Evolutionary conservation across 169 alveolate genomes (phyloP).

Genomic region (Plasmodium vinckei): DNA sequence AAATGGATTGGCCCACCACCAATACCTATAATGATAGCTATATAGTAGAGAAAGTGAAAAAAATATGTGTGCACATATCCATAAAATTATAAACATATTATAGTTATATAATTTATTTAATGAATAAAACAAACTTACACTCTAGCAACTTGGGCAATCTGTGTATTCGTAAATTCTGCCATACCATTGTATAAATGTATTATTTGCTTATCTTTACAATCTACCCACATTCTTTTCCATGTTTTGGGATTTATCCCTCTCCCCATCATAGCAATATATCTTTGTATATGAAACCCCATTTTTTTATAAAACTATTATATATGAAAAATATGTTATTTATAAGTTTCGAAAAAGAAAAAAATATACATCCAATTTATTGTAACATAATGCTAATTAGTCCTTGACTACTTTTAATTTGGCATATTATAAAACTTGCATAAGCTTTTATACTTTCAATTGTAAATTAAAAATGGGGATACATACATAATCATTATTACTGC

Average conservation of each 20-base stretch:
- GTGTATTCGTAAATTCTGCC: constrained; percentile 81
- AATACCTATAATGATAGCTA: constrained; percentile 85
- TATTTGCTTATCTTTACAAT: constrained; percentile 81
- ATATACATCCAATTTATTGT: too few relatives aligned
- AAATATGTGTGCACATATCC: not conserved
- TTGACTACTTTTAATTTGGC: too few relatives aligned
- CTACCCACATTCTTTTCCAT: constrained; percentile 82
- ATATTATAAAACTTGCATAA: too few relatives aligned
- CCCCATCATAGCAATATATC: constrained; percentile 84
- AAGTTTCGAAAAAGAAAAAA: too few relatives aligned
- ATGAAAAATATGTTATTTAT: too few relatives aligned
- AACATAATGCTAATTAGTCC: too few relatives aligned
- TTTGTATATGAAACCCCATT: constrained; percentile 87
- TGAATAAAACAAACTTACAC: constrained; percentile 70
- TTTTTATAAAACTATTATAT: not conserved
- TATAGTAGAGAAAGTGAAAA: not conserved
- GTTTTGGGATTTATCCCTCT: constrained; percentile 85
- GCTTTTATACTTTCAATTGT: too few relatives aligned
- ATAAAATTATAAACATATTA: not conserved
- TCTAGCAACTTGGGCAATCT: constrained; percentile 83
- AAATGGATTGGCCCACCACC: constrained; percentile 93
- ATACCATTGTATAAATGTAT: constrained; percentile 77
- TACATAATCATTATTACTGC: too few relatives aligned
- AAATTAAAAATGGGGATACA: too few relatives aligned
- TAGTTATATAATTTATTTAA: not conserved